phyloP scores from a whole-genome alignment of 2,329 filamentous ascomycete genomes.

The Ophiostoma australiae region DNA sequence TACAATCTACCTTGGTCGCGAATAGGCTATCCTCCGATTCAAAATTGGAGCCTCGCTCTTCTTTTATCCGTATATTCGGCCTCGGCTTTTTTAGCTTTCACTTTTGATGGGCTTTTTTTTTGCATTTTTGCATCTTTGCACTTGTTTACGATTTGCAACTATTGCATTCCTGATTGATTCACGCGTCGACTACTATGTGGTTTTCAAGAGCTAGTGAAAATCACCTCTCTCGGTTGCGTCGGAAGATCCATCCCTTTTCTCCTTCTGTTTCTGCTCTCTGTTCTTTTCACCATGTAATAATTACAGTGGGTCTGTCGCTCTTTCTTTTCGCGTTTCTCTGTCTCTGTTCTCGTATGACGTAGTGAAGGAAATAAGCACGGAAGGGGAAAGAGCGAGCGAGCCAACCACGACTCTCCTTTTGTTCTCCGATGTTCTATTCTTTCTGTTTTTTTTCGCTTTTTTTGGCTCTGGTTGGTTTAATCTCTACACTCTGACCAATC shows the following conservation, averaged over 20 bases:
- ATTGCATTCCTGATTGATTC: slow-evolving; percentile 6
- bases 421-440: neutral
- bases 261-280: neutral
- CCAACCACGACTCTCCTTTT: neutral
- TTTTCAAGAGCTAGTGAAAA: too few species aligned
- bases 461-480: neutral
- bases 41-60: neutral
- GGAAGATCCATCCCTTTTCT: neutral
- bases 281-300: too few species aligned
- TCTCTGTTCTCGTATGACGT: neutral
- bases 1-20: neutral
- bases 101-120: neutral
- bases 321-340: neutral
- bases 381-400: neutral
- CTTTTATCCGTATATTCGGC: neutral
- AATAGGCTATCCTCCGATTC: neutral
- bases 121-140: neutral
- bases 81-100: neutral
- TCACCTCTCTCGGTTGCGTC: slow-evolving; percentile 4
- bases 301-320: neutral
- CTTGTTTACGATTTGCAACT: neutral
- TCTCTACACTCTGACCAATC: neutral
- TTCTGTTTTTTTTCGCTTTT: neutral
- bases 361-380: neutral
- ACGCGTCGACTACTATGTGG: neutral